Percentiles rank a stretch among this genome's conserved stretches.
Conservation (phyloP, 495 filamentous ascomycete species). For the Glarea lozoyensis region DNA sequence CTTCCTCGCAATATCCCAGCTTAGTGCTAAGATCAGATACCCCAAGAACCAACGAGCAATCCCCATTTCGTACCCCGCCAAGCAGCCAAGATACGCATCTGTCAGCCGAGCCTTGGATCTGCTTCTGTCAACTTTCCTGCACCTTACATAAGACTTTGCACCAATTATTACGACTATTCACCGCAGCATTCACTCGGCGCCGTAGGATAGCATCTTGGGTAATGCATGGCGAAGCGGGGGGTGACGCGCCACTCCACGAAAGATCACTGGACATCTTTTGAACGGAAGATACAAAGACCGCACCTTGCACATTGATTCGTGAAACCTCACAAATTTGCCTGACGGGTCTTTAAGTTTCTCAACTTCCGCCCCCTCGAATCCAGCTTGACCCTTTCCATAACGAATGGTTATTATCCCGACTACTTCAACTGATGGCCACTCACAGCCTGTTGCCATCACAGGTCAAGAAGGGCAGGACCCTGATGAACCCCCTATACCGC, state of each 20-base stretch:
- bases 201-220: neutral
- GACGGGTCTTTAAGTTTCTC: neutral
- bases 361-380: neutral
- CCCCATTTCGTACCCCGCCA: neutral
- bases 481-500: slow-evolving; percentile 4
- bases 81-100: neutral
- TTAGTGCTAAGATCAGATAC: too few relatives aligned
- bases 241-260: neutral
- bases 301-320: neutral
- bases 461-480: neutral
- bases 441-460: slow-evolving; percentile 1
- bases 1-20: too few relatives aligned
- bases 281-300: too few relatives aligned
- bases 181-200: neutral
- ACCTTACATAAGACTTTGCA: neutral
- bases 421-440: slow-evolving; percentile 7
- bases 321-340: neutral
- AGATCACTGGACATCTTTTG: neutral
- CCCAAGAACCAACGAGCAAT: too few relatives aligned
- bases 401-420: slow-evolving; percentile 11
- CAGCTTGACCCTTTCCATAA: neutral
- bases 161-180: neutral
- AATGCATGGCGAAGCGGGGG: slow-evolving; percentile 7
- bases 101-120: neutral
- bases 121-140: neutral